phyloP scores from a whole-genome alignment of 2,329 filamentous ascomycete species.

The Penicillium freii region DNA sequence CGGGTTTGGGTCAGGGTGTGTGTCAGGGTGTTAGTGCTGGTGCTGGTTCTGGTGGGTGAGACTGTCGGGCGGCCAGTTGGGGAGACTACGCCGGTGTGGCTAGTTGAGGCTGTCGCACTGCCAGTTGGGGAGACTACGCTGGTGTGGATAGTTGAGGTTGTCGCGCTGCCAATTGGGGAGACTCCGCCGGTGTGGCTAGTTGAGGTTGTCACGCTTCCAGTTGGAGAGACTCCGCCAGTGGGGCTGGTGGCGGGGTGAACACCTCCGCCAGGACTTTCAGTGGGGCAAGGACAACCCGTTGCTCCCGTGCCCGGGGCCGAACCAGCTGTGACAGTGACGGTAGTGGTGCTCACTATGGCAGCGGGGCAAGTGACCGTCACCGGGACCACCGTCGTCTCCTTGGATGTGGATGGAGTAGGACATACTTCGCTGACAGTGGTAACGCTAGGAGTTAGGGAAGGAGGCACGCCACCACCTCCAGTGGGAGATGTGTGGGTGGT shows the following conservation, averaged over 20 bases:
- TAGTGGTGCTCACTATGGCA: slow-evolving; percentile 1
- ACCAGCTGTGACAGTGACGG: slow-evolving; percentile 2
- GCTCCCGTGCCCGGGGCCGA: not conserved
- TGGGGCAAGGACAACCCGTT: not conserved
- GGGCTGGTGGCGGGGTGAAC: not conserved
- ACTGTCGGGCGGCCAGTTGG: not conserved
- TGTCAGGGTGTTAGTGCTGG: not conserved
- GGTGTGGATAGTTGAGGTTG: not conserved
- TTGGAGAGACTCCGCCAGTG: not conserved
- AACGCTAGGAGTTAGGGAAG: not conserved
- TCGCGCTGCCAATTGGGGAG: not conserved
- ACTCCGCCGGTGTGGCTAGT: not conserved
- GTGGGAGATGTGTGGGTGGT: not conserved
- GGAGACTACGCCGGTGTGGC: not conserved
- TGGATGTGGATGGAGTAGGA: not conserved
- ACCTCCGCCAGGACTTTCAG: not conserved
- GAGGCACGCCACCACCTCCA: not conserved
- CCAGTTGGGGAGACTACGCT: not conserved
- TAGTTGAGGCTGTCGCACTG: not conserved
- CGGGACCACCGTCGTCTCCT: slow-evolving; percentile 1
- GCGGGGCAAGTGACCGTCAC: slow-evolving; percentile 7
- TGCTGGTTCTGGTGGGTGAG: not conserved
- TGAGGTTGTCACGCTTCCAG: not conserved
- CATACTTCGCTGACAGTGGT: not conserved
- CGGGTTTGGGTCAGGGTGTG: not conserved